Evolutionary conservation across 2,329 filamentous ascomycete genomes (phyloP).

Genomic region (Fusarium sp.): DNA sequence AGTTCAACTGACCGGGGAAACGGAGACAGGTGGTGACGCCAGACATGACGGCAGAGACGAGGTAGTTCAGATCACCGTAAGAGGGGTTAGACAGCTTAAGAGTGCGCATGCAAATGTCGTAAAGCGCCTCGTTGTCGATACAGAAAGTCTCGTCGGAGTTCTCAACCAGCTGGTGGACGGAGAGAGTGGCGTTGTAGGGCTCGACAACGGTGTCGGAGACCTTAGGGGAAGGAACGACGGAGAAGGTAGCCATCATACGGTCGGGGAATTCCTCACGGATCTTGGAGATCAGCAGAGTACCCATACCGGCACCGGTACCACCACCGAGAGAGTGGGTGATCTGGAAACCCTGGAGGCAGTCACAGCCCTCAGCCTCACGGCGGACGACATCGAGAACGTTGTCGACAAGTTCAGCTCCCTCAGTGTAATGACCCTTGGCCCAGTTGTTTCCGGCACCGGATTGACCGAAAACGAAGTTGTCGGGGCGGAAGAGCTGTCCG

Average conservation of each 20-base stretch:
- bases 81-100: conserved; percentile 99
- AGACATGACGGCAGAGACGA: conserved; percentile 99
- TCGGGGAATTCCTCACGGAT: conserved; percentile 99
- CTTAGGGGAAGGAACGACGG: conserved; percentile 98
- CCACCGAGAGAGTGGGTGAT: conserved; percentile 99
- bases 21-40: conserved; percentile 98
- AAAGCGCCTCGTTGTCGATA: conserved; percentile 99
- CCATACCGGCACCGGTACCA: conserved; percentile 99
- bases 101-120: conserved; percentile 99
- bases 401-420: conserved; percentile 99
- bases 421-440: conserved; percentile 99
- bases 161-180: conserved; percentile 98
- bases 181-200: conserved; percentile 99
- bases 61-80: conserved; percentile 99
- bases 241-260: conserved; percentile 99
- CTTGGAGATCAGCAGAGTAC: conserved; percentile 99
- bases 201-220: conserved; percentile 99
- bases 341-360: conserved; percentile 99
- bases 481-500: conserved; percentile 98
- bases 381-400: conserved; percentile 98
- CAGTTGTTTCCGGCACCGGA: conserved; percentile 99
- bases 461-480: conserved; percentile 99
- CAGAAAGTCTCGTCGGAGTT: conserved; percentile 99
- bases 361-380: conserved; percentile 97
- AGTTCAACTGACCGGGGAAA: conserved; percentile 99